A percentile compares a stretch with the other conserved stretches of the same genome.
Evolutionary conservation across 441 rosid species (phyloP).

Genomic region (Populus hybrid): DNA sequence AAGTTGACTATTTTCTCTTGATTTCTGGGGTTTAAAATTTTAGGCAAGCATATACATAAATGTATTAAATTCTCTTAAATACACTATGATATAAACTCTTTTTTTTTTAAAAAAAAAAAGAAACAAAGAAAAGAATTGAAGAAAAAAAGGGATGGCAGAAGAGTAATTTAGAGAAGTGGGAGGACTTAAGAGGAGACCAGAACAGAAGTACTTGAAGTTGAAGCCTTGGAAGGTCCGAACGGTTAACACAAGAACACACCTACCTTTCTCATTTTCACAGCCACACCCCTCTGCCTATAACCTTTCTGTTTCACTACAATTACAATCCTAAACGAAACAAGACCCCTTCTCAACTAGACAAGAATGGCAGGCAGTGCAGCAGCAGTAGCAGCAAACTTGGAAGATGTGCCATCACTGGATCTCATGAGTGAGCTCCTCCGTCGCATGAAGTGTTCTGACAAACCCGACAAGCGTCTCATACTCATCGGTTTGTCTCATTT

Average conservation of each 20-base stretch:
- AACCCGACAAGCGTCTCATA: slow-evolving; percentile 91
- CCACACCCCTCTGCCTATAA: background rate
- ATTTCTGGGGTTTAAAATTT: too few species aligned
- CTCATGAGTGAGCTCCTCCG: slow-evolving; percentile 94
- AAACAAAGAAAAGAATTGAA: background rate
- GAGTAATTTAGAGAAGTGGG: slow-evolving; percentile 1
- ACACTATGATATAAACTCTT: too few species aligned
- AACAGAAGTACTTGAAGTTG: slow-evolving; percentile 16
- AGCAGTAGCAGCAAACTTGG: slow-evolving; percentile 43
- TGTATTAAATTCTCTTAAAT: too few species aligned
- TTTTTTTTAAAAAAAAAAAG: background rate
- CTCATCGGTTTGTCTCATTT: slow-evolving; percentile 55
- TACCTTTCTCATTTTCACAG: background rate
- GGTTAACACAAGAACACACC: background rate
- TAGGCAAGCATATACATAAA: too few species aligned
- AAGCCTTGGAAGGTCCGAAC: slow-evolving; percentile 37
- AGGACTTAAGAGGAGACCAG: background rate
- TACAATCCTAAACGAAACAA: background rate
- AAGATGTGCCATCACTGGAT: slow-evolving; percentile 72
- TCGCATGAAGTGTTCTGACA: slow-evolving; percentile 85
- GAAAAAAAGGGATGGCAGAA: slow-evolving; percentile 7
- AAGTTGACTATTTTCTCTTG: too few species aligned
- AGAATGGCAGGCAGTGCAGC: slow-evolving; percentile 53
- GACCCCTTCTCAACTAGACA: background rate
- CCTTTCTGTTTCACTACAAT: background rate